Conservation (phyloP, 495 filamentous ascomycete species). For the Xylaria grammica region DNA sequence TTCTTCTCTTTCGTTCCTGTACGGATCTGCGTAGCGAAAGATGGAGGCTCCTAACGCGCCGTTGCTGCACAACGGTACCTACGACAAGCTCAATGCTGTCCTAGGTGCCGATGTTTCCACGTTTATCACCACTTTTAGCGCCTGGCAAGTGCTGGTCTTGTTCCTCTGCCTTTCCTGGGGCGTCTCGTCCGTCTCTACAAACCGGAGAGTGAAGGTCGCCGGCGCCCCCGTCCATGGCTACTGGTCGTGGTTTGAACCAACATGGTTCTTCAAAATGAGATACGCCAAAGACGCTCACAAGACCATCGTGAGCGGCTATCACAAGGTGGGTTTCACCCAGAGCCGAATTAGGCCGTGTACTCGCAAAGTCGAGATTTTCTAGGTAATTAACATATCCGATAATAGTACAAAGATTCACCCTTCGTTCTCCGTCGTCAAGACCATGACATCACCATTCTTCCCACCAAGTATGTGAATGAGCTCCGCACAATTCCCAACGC, state of each 20-base stretch:
- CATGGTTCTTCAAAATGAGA: slow-evolving; percentile 13
- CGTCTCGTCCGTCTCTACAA: background rate
- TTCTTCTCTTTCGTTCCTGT: background rate
- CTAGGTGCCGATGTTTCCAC: slow-evolving; percentile 5
- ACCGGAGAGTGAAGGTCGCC: background rate
- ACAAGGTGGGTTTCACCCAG: slow-evolving; percentile 3
- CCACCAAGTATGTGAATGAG: slow-evolving; percentile 16
- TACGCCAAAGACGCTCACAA: slow-evolving; percentile 2
- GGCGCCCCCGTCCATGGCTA: slow-evolving; percentile 16
- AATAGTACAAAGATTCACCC: slow-evolving; percentile 8
- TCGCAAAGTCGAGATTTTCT: background rate
- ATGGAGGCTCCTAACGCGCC: background rate
- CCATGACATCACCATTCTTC: slow-evolving; percentile 8
- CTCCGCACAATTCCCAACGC: slow-evolving; percentile 7
- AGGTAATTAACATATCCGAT: background rate
- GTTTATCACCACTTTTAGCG: background rate
- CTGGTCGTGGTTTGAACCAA: slow-evolving; percentile 11
- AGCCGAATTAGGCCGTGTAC: background rate
- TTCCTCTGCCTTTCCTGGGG: slow-evolving; percentile 7
- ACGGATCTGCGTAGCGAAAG: background rate
- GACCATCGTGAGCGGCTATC: background rate
- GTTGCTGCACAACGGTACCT: slow-evolving; percentile 2
- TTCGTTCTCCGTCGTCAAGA: slow-evolving; percentile 15
- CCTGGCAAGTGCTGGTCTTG: background rate
- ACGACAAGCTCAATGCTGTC: slow-evolving; percentile 1